Percentiles rank a stretch among this genome's conserved stretches.
Conservation (phyloP, 1,284 basidiomycete species). For the Puccinia coronata region DNA sequence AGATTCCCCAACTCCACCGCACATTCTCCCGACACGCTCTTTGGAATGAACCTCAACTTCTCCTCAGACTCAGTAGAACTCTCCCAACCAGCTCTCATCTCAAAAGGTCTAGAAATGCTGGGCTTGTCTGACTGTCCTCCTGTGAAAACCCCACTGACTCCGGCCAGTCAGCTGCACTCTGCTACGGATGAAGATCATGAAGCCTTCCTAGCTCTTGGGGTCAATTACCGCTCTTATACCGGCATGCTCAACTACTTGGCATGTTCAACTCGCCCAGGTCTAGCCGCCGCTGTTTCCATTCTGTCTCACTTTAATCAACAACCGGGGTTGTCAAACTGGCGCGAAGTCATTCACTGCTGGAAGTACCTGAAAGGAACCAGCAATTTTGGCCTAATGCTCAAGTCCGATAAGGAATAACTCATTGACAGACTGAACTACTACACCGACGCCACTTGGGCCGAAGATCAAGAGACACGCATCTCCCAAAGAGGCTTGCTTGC, state of each 20-base stretch:
- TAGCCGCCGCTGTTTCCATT: background rate
- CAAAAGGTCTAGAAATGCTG: background rate
- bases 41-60: background rate
- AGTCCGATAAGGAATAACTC: background rate
- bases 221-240: background rate
- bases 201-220: background rate
- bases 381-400: background rate
- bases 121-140: background rate
- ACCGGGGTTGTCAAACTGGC: background rate
- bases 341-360: background rate
- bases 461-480: background rate
- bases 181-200: background rate
- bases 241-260: background rate
- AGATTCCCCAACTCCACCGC: background rate
- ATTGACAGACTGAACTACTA: background rate
- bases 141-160: background rate
- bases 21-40: background rate
- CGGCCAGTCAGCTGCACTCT: background rate
- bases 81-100: background rate
- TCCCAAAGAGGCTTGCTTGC: background rate
- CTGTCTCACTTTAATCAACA: background rate
- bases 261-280: background rate
- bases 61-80: background rate
- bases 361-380: constrained; percentile 1
- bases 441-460: background rate